Percentiles rank a stretch among this genome's conserved stretches.
phyloP scores from a whole-genome alignment of 1,139 yeast genomes.

The Geotrichum cucujoidarum region DNA sequence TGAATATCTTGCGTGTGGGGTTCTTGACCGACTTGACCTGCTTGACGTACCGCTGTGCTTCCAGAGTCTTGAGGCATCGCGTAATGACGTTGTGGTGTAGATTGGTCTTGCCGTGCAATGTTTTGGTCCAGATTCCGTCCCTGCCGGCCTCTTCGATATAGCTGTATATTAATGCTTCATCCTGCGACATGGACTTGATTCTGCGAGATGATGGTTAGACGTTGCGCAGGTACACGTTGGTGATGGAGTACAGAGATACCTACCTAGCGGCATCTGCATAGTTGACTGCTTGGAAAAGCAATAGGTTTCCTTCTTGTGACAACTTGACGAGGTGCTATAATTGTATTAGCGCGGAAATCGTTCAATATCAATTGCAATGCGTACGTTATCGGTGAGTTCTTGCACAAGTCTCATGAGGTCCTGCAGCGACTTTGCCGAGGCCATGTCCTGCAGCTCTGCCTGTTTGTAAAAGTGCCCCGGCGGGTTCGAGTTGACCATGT shows the following conservation, averaged over 20 bases:
- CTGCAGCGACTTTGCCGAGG: slow-evolving; percentile 19
- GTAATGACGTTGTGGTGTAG: slow-evolving; percentile 88
- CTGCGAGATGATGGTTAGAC: not conserved
- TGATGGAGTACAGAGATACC: not conserved
- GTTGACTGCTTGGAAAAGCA: slow-evolving; percentile 63
- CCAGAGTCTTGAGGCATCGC: slow-evolving; percentile 78
- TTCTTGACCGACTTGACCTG: slow-evolving; percentile 86
- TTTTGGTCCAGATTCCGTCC: slow-evolving; percentile 93
- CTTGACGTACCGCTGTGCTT: slow-evolving; percentile 79
- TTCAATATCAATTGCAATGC: not conserved
- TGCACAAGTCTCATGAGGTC: slow-evolving; percentile 28
- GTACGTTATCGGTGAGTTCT: slow-evolving; percentile 29
- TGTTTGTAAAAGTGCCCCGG: slow-evolving; percentile 52
- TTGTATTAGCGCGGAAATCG: not conserved
- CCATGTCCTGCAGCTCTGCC: slow-evolving; percentile 47
- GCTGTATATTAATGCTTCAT: slow-evolving; percentile 87
- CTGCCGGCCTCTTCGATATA: slow-evolving; percentile 90
- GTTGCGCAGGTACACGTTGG: no score
- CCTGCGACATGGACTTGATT: slow-evolving; percentile 69
- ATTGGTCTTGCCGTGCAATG: slow-evolving; percentile 84
- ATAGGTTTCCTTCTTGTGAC: slow-evolving; percentile 56
- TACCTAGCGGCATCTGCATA: slow-evolving; percentile 33
- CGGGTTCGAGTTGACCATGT: slow-evolving; percentile 46
- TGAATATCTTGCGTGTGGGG: slow-evolving; percentile 95
- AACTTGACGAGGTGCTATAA: slow-evolving; percentile 57